These are phyloP conservation scores for Coprinopsis cinerea DNA, from an alignment of 768 basidiomycete species.

Conservation along the genomic window DNA sequence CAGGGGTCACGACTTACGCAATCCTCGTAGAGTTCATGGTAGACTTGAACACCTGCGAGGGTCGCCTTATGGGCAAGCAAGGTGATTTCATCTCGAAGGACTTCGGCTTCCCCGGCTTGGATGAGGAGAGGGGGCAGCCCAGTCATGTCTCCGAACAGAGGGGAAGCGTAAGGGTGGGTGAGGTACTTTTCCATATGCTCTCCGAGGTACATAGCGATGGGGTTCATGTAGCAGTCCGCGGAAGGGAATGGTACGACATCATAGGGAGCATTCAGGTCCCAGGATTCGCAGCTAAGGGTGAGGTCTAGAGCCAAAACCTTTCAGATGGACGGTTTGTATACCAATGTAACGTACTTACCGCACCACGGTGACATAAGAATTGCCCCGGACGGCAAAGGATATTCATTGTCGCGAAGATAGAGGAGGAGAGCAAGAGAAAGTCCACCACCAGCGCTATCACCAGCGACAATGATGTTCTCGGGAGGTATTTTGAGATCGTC, in stretches of 20 bases:
- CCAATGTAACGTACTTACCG: constrained; percentile 45
- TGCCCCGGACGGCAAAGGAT: constrained; percentile 77
- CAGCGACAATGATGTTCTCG: constrained; percentile 82
- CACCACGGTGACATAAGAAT: constrained; percentile 96
- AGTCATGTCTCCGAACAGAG: constrained; percentile 84
- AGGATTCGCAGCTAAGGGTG: constrained; percentile 97
- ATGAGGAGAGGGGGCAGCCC: constrained; percentile 88
- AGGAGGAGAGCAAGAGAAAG: constrained; percentile 79
- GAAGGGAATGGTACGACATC: constrained; percentile 76
- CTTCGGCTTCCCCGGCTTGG: constrained; percentile 91
- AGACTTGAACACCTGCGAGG: constrained; percentile 77
- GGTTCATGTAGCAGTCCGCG: constrained; percentile 82
- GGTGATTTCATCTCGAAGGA: constrained; percentile 89
- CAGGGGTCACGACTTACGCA: constrained; percentile 49
- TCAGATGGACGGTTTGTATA: constrained; percentile 4
- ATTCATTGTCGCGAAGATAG: constrained; percentile 91
- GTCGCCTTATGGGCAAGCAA: constrained; percentile 92
- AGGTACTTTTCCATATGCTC: constrained; percentile 73
- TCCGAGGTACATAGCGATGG: constrained; percentile 91
- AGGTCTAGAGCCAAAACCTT: constrained; percentile 47
- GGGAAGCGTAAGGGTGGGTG: constrained; percentile 95
- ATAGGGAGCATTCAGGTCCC: constrained; percentile 88
- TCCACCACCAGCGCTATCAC: constrained; percentile 94
- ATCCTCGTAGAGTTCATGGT: constrained; percentile 88
- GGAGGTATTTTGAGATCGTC: constrained; percentile 88